Evolutionary conservation across 2,329 filamentous ascomycete species (phyloP), one percentile per base, ranked within the genome.

Genomic region (Diaporthe longicolla): DNA sequence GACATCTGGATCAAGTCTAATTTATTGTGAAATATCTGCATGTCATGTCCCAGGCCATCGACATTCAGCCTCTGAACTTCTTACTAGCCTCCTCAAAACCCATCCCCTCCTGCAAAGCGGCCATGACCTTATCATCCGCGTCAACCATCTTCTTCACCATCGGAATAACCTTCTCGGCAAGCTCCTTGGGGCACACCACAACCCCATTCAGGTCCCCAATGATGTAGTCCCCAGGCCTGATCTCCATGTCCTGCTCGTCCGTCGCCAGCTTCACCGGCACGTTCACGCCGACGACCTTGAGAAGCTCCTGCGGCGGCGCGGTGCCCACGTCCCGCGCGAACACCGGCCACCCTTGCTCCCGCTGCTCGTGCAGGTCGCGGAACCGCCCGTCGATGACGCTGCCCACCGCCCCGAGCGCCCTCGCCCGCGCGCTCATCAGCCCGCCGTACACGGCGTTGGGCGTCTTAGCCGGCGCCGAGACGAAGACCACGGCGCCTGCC

Each of bases 401-500:
- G 0, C 88, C 88, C 1, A 81, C 85, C 1, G 86, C 87, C 7
- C 84, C 84, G 55, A 82, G 81, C 8, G 80, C 80, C 76, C 83
- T 82, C 3, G 87, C 87, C 26, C 87, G 82, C 4, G 83, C 84
- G 32, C 85, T 85, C 88, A 89, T 89, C 32, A 90, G 80, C 0
- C 88, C 87, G 43, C 88, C 88, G 76, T 89, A 90, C 57, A 87
- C 85, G 58, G 87, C 87, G 75, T 89, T 89, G 61, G 86, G 83
- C 26, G 81, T 84, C 52, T 79, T 79, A 0, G 82, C 79, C 6
- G 87, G 87, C 57, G 84, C 84, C 2, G 87, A 88, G 19, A 90
- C 83, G 77, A 89, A 89, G 24, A 89, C 76, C 0, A 89, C 84
- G 1, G 85, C 82, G 29, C 85, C 86, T 1, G 79, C 72, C 0